Evolutionary conservation across 2,329 filamentous ascomycete genomes (phyloP).

Genomic region (Chaetomiaceae sp.): DNA sequence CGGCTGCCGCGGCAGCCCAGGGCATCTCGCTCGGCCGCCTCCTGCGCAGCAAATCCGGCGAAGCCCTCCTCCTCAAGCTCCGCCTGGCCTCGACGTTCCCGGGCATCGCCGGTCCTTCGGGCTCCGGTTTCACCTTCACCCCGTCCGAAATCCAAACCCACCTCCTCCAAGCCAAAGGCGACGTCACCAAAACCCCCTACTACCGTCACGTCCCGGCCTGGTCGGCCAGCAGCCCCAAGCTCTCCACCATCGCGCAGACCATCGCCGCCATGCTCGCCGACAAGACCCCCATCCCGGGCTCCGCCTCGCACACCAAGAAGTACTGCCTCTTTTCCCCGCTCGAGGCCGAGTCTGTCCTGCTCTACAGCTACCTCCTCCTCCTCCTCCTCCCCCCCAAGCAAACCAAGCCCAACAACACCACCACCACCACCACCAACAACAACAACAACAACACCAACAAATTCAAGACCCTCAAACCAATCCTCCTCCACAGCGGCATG

Average conservation of each 20-base stretch:
- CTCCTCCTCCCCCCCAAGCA: too few species aligned
- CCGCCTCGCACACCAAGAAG: conserved; percentile 19
- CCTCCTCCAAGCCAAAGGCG: conserved; percentile 4
- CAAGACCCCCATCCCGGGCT: conserved; percentile 14
- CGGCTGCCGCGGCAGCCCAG: not conserved
- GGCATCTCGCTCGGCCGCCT: not conserved
- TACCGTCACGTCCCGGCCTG: conserved; percentile 16
- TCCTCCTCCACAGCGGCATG: conserved; percentile 12
- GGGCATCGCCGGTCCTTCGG: conserved; percentile 8
- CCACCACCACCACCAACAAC: not conserved
- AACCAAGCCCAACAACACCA: not conserved
- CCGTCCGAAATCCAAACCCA: conserved; percentile 7
- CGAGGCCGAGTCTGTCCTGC: conserved; percentile 20
- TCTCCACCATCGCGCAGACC: conserved; percentile 16
- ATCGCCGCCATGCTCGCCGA: conserved; percentile 22
- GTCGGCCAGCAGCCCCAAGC: conserved; percentile 20
- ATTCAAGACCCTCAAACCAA: conserved; percentile 11
- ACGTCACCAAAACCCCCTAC: conserved; percentile 19
- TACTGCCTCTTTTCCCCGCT: conserved; percentile 20
- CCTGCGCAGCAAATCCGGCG: conserved; percentile 9
- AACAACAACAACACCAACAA: not conserved
- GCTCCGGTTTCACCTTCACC: conserved; percentile 17
- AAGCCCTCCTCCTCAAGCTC: conserved; percentile 17
- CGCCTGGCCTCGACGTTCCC: conserved; percentile 25
- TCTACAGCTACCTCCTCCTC: conserved; percentile 16